Percentiles rank a stretch among this genome's conserved stretches.
phyloP scores from a whole-genome alignment of 441 rosid genomes.

The Lagerstroemia fauriei region DNA sequence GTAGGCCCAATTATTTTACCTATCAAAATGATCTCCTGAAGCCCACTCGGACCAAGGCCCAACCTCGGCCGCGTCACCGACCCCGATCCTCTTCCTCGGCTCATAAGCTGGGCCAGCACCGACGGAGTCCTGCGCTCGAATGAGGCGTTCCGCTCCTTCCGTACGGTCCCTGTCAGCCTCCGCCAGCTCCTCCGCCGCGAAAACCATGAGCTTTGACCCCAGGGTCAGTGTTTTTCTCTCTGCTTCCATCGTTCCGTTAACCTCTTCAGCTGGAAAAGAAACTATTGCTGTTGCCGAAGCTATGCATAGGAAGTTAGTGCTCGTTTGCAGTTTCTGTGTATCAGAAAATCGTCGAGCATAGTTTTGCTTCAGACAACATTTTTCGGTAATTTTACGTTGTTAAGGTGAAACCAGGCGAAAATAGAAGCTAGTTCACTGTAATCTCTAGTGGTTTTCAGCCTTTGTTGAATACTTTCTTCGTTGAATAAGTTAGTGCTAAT shows the following conservation, averaged over 20 bases:
- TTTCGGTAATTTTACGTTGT: background rate
- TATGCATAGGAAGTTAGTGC: background rate
- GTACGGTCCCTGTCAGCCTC: background rate
- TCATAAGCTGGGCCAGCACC: background rate
- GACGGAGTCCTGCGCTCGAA: background rate
- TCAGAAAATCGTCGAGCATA: background rate
- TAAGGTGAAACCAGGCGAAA: background rate
- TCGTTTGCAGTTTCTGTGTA: background rate
- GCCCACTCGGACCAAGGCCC: background rate
- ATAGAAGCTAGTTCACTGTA: background rate
- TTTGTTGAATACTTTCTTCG: background rate
- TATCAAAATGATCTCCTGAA: background rate
- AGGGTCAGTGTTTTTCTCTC: background rate
- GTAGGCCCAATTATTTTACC: background rate
- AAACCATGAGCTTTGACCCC: background rate
- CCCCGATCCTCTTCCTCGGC: background rate
- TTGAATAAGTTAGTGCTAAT: too few relatives aligned
- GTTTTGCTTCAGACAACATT: background rate
- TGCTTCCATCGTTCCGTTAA: background rate
- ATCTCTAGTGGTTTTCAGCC: background rate
- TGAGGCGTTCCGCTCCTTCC: conserved; percentile 2
- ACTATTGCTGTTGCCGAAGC: background rate
- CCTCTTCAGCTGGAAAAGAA: background rate
- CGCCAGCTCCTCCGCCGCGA: background rate
- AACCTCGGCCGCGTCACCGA: background rate